phyloP scores from a whole-genome alignment of 306 rosid genomes.

The Dalbergia cultrata region DNA sequence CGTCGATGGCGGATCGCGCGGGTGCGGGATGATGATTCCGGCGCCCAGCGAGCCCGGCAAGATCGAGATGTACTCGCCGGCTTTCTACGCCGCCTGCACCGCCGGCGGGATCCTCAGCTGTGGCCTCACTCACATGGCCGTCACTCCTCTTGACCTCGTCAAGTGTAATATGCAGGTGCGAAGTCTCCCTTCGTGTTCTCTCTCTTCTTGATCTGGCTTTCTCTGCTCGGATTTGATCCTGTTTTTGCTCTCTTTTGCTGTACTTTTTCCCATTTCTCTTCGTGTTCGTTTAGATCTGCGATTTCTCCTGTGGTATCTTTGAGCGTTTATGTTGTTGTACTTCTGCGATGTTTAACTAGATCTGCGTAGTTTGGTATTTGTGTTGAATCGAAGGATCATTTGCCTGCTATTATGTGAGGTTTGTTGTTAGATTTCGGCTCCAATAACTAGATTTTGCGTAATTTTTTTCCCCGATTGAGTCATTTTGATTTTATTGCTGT shows the following conservation, averaged over 20 bases:
- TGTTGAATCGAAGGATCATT: neutral
- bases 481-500: neutral
- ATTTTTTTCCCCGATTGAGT: neutral
- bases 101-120: slow-evolving; percentile 90
- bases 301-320: neutral
- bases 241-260: neutral
- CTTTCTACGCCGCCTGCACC: slow-evolving; percentile 92
- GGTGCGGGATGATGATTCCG: slow-evolving; percentile 52
- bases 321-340: neutral
- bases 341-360: slow-evolving; percentile 16
- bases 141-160: slow-evolving; percentile 97
- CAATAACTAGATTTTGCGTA: neutral
- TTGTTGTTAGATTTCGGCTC: neutral
- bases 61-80: slow-evolving; percentile 90
- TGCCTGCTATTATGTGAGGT: neutral
- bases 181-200: neutral
- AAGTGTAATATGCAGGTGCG: slow-evolving; percentile 96
- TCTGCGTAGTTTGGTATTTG: slow-evolving; percentile 27
- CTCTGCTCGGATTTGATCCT: neutral
- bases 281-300: slow-evolving; percentile 54
- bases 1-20: slow-evolving; percentile 32
- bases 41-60: slow-evolving; percentile 71
- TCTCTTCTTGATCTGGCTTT: slow-evolving; percentile 44
- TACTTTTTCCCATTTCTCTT: neutral
- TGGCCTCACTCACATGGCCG: slow-evolving; percentile 94